These are phyloP conservation scores for Rhizopus arrhizus DNA, from an alignment of 371 early-diverging fungal species.

Conservation along the genomic window DNA sequence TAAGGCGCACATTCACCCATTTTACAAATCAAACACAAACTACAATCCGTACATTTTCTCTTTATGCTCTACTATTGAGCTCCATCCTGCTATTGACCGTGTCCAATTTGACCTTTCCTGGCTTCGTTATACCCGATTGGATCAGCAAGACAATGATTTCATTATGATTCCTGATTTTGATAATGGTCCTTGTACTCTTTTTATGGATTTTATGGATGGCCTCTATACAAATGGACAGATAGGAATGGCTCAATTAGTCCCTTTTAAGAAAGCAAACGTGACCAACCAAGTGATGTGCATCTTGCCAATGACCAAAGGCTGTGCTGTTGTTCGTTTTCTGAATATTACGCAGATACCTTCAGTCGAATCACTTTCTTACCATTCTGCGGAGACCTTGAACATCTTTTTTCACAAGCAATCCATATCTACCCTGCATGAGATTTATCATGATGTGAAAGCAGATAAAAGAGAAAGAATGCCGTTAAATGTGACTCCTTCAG, in stretches of 20 bases:
- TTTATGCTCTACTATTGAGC: not conserved
- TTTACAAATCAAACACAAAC: not conserved
- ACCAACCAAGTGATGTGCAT: constrained; percentile 3
- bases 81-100: not conserved
- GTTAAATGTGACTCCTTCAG: not conserved
- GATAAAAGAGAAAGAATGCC: not conserved
- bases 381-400: not conserved
- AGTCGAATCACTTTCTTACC: not conserved
- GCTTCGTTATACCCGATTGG: not conserved
- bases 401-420: not conserved
- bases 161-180: not conserved
- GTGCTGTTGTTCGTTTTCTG: constrained; percentile 16
- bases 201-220: not conserved
- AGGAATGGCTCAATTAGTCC: constrained; percentile 18
- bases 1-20: not conserved
- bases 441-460: not conserved
- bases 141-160: not conserved
- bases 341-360: constrained; percentile 9
- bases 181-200: not conserved
- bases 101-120: not conserved
- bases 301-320: constrained; percentile 9
- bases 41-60: not conserved
- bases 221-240: constrained; percentile 4
- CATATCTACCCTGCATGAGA: not conserved
- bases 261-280: not conserved